phyloP scores from a whole-genome alignment of 768 basidiomycete species.

The Termitomyces sp. region DNA sequence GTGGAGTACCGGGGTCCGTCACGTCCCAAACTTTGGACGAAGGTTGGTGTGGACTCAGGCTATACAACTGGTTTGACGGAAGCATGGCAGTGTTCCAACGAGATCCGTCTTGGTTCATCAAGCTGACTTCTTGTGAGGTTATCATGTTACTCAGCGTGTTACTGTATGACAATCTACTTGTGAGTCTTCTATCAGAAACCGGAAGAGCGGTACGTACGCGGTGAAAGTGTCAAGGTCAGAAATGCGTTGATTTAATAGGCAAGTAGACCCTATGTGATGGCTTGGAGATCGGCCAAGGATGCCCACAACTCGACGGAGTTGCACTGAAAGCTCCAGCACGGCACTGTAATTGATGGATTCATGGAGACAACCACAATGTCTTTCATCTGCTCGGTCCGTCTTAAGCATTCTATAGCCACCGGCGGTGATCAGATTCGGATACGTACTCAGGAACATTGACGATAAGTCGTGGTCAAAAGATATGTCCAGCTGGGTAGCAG shows the following conservation, averaged over 20 bases:
- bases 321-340: conserved; percentile 64
- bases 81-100: conserved; percentile 13
- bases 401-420: conserved; percentile 23
- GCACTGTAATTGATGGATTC: conserved; percentile 54
- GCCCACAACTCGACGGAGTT: conserved; percentile 58
- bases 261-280: conserved; percentile 37
- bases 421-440: conserved; percentile 27
- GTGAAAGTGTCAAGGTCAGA: conserved; percentile 51
- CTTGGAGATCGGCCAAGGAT: conserved; percentile 47
- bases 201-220: conserved; percentile 38
- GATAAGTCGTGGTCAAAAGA: conserved; percentile 41
- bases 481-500: conserved; percentile 25
- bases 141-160: conserved; percentile 39
- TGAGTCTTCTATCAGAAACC: conserved; percentile 12
- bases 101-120: conserved; percentile 17
- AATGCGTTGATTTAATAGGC: conserved; percentile 43
- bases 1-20: conserved; percentile 26
- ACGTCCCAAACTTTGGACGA: conserved; percentile 27
- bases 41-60: conserved; percentile 13
- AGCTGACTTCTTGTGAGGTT: conserved; percentile 25
- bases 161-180: conserved; percentile 25
- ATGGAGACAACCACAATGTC: conserved; percentile 58
- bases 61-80: conserved; percentile 15
- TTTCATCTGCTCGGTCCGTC: conserved; percentile 21
- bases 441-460: conserved; percentile 40